Conservation (phyloP, 805 yeast genomes). For the Yarrowia porcina region DNA sequence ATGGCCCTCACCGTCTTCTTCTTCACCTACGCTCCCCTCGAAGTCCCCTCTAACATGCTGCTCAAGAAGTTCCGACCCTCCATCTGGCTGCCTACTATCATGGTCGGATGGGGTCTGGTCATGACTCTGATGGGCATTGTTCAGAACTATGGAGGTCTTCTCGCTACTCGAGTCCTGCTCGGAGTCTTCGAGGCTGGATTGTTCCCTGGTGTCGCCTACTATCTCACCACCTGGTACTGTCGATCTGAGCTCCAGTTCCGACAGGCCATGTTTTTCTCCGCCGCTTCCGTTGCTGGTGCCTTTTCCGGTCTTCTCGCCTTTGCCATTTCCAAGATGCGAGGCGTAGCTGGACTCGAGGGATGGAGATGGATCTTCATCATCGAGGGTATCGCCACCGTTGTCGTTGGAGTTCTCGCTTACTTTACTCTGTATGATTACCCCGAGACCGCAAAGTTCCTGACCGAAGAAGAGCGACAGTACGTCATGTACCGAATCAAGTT, state of each 20-base stretch:
- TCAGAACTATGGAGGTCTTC: conserved; percentile 36
- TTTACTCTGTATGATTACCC: conserved; percentile 48
- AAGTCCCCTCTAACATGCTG: conserved; percentile 32
- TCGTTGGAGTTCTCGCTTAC: conserved; percentile 36
- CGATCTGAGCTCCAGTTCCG: conserved; percentile 43
- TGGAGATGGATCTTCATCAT: conserved; percentile 53
- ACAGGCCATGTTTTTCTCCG: conserved; percentile 41
- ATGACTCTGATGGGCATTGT: conserved; percentile 40
- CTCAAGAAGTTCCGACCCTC: conserved; percentile 40
- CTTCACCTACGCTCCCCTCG: conserved; percentile 33
- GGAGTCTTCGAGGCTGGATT: conserved; percentile 47
- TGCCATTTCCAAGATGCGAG: conserved; percentile 45
- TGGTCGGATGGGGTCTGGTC: conserved; percentile 41
- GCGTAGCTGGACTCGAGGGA: conserved; percentile 42
- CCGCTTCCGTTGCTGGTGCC: conserved; percentile 43
- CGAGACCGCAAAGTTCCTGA: conserved; percentile 51
- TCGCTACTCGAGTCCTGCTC: conserved; percentile 42
- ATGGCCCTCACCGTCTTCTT: conserved; percentile 46
- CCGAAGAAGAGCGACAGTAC: conserved; percentile 45
- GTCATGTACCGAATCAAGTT: conserved; percentile 47
- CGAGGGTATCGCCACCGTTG: conserved; percentile 46
- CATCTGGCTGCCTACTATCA: conserved; percentile 36
- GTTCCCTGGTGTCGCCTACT: conserved; percentile 44
- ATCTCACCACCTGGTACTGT: conserved; percentile 38
- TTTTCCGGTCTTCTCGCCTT: conserved; percentile 49